These are phyloP conservation scores for Beauveria scarabaeidicola DNA, from an alignment of 2,329 filamentous ascomycete genomes.

Conservation along the genomic window DNA sequence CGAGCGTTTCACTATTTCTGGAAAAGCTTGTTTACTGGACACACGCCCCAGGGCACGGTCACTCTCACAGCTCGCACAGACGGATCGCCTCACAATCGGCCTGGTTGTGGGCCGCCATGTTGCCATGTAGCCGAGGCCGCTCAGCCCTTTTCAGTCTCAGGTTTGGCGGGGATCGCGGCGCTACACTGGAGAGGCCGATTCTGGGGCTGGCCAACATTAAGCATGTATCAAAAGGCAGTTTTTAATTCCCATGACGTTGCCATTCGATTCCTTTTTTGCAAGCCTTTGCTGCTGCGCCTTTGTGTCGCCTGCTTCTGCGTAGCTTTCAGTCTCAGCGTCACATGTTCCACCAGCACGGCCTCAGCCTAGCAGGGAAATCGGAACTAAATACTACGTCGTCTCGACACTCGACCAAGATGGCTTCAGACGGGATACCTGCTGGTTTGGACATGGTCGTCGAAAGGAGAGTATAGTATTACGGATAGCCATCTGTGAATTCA, in stretches of 20 bases:
- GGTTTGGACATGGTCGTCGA: too few species aligned
- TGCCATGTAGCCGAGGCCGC: not conserved
- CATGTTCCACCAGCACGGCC: too few species aligned
- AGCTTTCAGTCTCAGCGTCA: too few species aligned
- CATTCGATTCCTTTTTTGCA: not conserved
- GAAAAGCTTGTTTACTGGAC: conserved; percentile 1
- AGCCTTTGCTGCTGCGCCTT: not conserved
- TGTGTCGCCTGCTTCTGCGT: too few species aligned
- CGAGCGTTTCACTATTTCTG: not conserved
- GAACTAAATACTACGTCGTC: too few species aligned
- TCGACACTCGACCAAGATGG: too few species aligned
- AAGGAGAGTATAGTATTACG: too few species aligned
- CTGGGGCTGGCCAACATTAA: not conserved
- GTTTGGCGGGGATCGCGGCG: not conserved
- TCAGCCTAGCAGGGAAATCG: too few species aligned
- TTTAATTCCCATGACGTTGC: not conserved
- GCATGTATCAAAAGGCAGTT: not conserved
- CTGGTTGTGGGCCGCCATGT: not conserved
- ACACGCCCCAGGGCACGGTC: not conserved
- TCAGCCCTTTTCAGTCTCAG: not conserved
- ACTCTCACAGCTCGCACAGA: not conserved
- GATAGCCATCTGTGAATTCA: too few species aligned
- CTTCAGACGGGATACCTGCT: too few species aligned
- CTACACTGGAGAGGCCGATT: not conserved
- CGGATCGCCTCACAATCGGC: not conserved